Evolutionary conservation across 495 filamentous ascomycete species (phyloP), one percentile per base, ranked within the genome.

Genomic region (Aeminium ludgeri): DNA sequence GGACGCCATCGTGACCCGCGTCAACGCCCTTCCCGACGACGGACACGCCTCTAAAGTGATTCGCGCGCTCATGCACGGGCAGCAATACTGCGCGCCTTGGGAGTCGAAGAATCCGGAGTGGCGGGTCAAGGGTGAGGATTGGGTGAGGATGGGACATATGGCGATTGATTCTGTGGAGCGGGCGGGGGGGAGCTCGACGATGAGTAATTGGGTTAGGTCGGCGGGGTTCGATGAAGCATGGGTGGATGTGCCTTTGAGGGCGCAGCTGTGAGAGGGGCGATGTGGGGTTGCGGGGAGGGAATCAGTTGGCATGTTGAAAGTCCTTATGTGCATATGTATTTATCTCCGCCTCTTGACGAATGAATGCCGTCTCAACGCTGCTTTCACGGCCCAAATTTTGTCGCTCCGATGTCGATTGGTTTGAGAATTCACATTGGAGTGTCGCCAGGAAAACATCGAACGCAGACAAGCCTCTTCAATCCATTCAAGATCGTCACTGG

Each of bases 41-140:
- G 84, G 86, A 0, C 86, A 95, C 57, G 56, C 72, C 18, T 59
- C 71, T 36, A 93, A 95, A 58, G 55, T 89, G 4, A 64, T 73
- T 15, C 61, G 86, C 20, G 80, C 84, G 2, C 49, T 85, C 10
- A 65, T 62, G 17, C 54, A 76, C 51, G 79, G 65, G 0, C 59
- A 77, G 55, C 49, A 53, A 20, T 50, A 70, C 10, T 72, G 66
- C 43, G 43, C 50, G 52, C 42, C 45, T 23, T 68, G 62, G 42
- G 63, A 73, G 35, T 54, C 64, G 29, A 66, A 56, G 37, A 60
- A 56, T 17, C n/a, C n/a, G n/a, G 65, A 63, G 47, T 60, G 70
- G 33, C 59, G 52, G 43, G 67, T 91, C 25, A 69, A 71, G 45
- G 73, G 72, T 1, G 66, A 73, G 46, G 66, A 76, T 65, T 94